Conservation (phyloP, 352 stramenopile species). For the Pythium sukuiense region DNA sequence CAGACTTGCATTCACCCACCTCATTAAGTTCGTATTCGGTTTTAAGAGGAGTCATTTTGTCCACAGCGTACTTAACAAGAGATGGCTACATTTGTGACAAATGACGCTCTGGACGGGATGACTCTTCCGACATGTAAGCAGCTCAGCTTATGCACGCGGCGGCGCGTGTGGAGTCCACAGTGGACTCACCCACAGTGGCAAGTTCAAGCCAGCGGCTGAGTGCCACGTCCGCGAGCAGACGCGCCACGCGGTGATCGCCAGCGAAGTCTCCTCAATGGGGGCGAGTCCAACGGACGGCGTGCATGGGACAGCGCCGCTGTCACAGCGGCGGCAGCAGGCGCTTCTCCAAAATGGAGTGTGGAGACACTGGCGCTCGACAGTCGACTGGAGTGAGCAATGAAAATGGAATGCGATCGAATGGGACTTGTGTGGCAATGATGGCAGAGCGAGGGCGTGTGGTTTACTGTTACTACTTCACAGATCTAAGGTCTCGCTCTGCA, state of each 20-base stretch:
- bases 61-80: constrained; percentile 4
- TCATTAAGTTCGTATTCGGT: constrained; percentile 5
- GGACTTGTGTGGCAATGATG: neutral
- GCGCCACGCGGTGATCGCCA: neutral
- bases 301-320: too few species aligned
- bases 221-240: neutral
- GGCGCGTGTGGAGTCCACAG: neutral
- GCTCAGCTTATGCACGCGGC: neutral
- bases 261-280: neutral
- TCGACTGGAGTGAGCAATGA: neutral
- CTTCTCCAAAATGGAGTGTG: neutral
- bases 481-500: constrained; percentile 13
- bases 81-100: constrained; percentile 13
- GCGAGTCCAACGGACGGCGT: neutral
- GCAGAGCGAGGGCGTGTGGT: constrained; percentile 5
- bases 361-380: neutral
- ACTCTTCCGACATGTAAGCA: neutral
- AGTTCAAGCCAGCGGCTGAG: constrained; percentile 3
- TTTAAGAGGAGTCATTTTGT: neutral
- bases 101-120: neutral
- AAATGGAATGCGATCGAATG: neutral
- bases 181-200: neutral
- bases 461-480: constrained; percentile 16
- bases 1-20: constrained; percentile 7
- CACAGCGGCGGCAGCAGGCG: too few species aligned